phyloP scores from a whole-genome alignment of 1,284 basidiomycete genomes.

The Ganoderma meredithae region DNA sequence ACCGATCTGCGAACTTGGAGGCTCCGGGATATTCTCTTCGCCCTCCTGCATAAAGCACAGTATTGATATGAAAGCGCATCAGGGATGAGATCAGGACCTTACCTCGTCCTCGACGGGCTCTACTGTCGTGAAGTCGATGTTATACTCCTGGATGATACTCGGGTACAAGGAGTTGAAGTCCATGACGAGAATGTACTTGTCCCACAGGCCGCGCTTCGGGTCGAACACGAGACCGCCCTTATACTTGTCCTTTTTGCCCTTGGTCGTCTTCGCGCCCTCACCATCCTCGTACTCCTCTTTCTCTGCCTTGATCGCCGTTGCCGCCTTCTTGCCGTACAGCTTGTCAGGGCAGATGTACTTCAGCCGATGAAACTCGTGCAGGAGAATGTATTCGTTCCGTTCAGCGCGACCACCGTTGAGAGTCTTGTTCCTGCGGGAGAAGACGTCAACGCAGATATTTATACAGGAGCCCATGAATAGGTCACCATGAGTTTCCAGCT shows the following conservation, averaged over 20 bases:
- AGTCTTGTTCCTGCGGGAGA: constrained; percentile 83
- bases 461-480: too few species aligned
- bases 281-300: constrained; percentile 66
- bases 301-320: constrained; percentile 64
- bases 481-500: constrained; percentile 97
- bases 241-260: constrained; percentile 93
- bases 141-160: constrained; percentile 99
- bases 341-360: constrained; percentile 99
- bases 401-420: constrained; percentile 96
- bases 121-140: constrained; percentile 99
- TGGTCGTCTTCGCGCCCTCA: constrained; percentile 57
- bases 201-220: constrained; percentile 96
- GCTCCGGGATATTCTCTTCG: constrained; percentile 90
- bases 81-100: constrained; percentile 46
- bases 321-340: constrained; percentile 78
- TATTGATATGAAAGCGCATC: constrained; percentile 6
- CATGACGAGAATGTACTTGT: constrained; percentile 98
- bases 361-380: constrained; percentile 97
- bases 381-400: constrained; percentile 98
- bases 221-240: constrained; percentile 99
- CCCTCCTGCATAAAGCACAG: constrained; percentile 58
- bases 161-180: constrained; percentile 99
- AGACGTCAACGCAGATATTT: too few species aligned
- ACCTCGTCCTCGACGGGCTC: constrained; percentile 68
- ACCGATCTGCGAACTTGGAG: constrained; percentile 75